Percentiles rank a stretch among this genome's conserved stretches.
phyloP scores from a whole-genome alignment of 2,329 filamentous ascomycete species.

The Aspergillus amoenus region DNA sequence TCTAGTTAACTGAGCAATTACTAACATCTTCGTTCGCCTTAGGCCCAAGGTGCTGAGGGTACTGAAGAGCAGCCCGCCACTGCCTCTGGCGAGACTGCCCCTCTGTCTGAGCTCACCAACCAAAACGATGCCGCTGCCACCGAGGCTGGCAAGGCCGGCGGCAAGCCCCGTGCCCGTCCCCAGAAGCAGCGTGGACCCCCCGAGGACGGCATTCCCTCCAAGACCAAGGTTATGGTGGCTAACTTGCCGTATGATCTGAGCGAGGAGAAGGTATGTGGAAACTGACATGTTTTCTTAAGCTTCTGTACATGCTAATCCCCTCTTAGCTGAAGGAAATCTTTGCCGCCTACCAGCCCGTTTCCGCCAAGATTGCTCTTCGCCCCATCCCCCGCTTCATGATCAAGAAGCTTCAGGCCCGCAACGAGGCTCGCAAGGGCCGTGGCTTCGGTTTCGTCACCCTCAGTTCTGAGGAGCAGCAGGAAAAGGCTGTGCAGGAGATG shows the following conservation, averaged over 20 bases:
- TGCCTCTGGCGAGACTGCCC: constrained; percentile 19
- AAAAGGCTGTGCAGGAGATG: constrained; percentile 97
- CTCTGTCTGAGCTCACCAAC: constrained; percentile 23
- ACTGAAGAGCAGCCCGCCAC: constrained; percentile 22
- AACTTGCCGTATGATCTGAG: constrained; percentile 98
- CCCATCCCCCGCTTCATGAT: constrained; percentile 99
- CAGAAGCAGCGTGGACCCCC: constrained; percentile 89
- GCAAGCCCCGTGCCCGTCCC: constrained; percentile 50
- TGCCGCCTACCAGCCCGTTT: constrained; percentile 83
- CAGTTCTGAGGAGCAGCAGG: constrained; percentile 89
- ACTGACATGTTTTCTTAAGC: not conserved
- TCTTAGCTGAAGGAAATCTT: constrained; percentile 94
- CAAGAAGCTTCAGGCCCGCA: constrained; percentile 98
- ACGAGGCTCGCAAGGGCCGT: constrained; percentile 97
- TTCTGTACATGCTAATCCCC: constrained; percentile 25
- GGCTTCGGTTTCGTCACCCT: constrained; percentile 98
- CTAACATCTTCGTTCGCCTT: not conserved
- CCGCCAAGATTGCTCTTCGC: constrained; percentile 97
- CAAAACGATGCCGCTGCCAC: constrained; percentile 36
- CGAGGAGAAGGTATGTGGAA: constrained; percentile 79
- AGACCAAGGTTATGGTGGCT: constrained; percentile 99
- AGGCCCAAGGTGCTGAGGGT: constrained; percentile 26
- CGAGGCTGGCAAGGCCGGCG: constrained; percentile 43
- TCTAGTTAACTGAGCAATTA: not conserved
- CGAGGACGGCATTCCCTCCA: constrained; percentile 94